Base-by-base conservation (phyloP, 768 basidiomycete species). In the Hericium rajendrae region DNA sequence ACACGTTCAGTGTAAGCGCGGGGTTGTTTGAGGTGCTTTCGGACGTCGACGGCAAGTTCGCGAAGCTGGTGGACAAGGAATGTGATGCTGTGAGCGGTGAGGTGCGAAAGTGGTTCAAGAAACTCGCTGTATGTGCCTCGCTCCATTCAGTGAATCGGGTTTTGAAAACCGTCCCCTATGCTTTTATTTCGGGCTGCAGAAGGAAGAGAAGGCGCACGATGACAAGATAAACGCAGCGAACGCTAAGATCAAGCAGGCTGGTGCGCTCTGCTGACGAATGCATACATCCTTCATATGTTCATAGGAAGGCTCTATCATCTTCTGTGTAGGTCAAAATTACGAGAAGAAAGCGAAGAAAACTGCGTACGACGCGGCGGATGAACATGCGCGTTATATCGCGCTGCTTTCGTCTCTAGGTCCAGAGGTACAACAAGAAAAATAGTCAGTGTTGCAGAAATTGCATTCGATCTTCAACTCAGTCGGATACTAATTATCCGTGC, bases 101-200 rank as follows among this genome's bases (percentile, higher is more conserved):
- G 60, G 82, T 89, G 43, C 86, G 83, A 75, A 91, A 87, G 65
- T 91, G 88, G 88, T 84, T 91, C 76, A 90, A 87, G 80, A 89
- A 84, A 69, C 77, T 91, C 38, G 78, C 83, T 51, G 88, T 91
- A 64, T 63, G 86, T 71, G n/a, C 32, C 12, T 46, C 20, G 9
- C 12, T 8, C 13, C 41, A 13, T 43, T 43, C 41, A 43, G 18
- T 32, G 9, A 6, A 32, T 10, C 32, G 24, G 22, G 4, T 20
- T n/a, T 32, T n/a, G 54, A 11, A 32, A 48, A n/a, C 37, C 37
- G 53, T 49, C 51, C 28, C 18, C 53, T 9, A 28, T 40, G 46
- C 37, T 16, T 52, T 26, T 8, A 18, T 51, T 28, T 18, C n/a
- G 22, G 0, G n/a, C 2, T 57, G 4, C 65, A 91, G 88, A 91